These are phyloP conservation scores for Trametes villosa DNA, from an alignment of 768 basidiomycete genomes.

Conservation along the genomic window DNA sequence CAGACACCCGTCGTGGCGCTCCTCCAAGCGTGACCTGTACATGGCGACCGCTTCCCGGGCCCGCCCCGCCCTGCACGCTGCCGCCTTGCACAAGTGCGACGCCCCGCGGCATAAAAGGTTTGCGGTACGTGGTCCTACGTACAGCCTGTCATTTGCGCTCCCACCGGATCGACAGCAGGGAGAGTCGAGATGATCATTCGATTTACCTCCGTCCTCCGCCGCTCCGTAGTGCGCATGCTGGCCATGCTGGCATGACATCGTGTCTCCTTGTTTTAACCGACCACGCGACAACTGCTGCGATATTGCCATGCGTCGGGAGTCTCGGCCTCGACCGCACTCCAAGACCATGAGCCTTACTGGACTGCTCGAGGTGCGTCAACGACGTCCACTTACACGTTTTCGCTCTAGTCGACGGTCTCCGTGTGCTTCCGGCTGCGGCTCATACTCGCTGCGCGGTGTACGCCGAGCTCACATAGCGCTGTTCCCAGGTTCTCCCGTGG, in stretches of 20 bases:
- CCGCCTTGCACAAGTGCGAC: not conserved
- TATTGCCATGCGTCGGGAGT: not conserved
- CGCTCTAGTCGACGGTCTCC: not conserved
- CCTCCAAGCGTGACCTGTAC: not conserved
- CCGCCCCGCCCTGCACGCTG: not conserved
- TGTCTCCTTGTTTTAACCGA: not conserved
- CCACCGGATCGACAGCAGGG: too few species aligned
- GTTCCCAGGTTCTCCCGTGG: not conserved
- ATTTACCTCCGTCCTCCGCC: constrained; percentile 22
- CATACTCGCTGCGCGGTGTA: not conserved
- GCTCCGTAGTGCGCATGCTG: not conserved
- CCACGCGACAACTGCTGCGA: not conserved
- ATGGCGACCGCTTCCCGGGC: not conserved
- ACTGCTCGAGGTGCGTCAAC: not conserved
- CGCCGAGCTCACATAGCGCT: not conserved
- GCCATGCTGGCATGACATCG: not conserved
- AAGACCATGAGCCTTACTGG: not conserved
- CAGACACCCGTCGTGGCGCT: constrained; percentile 3
- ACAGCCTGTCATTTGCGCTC: too few species aligned
- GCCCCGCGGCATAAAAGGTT: not conserved
- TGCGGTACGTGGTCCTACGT: not conserved
- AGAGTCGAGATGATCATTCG: too few species aligned
- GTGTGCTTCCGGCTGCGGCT: not conserved
- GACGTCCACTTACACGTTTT: not conserved
- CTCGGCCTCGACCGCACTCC: not conserved